phyloP scores from a whole-genome alignment of 2,329 filamentous ascomycete genomes.

The Pseudogymnoascus sp. region DNA sequence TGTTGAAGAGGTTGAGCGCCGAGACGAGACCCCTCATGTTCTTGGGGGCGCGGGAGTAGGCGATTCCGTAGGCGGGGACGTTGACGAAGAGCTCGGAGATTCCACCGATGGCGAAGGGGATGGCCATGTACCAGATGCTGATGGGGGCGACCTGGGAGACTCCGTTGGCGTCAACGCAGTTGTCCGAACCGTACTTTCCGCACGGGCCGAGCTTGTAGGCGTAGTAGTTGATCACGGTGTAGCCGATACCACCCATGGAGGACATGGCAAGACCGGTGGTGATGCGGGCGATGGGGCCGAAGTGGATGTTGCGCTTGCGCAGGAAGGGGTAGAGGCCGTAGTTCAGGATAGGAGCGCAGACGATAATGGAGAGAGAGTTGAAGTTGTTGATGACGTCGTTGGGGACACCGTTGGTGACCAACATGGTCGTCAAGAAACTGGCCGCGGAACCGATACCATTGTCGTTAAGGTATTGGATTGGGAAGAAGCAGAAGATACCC shows the following conservation, averaged over 20 bases:
- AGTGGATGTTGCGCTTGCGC: conserved; percentile 52
- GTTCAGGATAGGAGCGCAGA: conserved; percentile 65
- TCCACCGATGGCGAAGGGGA: conserved; percentile 42
- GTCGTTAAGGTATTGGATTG: conserved; percentile 31
- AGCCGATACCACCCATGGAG: conserved; percentile 47
- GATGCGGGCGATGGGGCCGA: conserved; percentile 69
- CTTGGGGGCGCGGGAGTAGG: conserved; percentile 40
- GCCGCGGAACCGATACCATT: conserved; percentile 41
- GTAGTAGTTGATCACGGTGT: conserved; percentile 49
- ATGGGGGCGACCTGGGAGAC: conserved; percentile 28
- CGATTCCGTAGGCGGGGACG: conserved; percentile 43
- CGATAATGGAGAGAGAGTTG: conserved; percentile 64
- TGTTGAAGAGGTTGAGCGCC: conserved; percentile 40
- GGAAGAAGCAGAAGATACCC: conserved; percentile 53
- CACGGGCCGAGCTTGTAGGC: conserved; percentile 56
- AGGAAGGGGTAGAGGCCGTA: conserved; percentile 58
- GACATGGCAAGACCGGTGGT: conserved; percentile 59
- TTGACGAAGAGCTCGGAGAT: conserved; percentile 45
- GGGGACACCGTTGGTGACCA: conserved; percentile 61
- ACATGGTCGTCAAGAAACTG: conserved; percentile 46
- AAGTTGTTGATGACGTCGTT: conserved; percentile 73
- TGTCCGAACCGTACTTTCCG: conserved; percentile 33
- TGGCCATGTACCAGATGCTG: conserved; percentile 48
- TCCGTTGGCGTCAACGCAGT: conserved; percentile 18
- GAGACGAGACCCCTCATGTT: conserved; percentile 45